These are phyloP conservation scores for Rickenella mellea DNA, from an alignment of 768 basidiomycete species.

Conservation along the genomic window DNA sequence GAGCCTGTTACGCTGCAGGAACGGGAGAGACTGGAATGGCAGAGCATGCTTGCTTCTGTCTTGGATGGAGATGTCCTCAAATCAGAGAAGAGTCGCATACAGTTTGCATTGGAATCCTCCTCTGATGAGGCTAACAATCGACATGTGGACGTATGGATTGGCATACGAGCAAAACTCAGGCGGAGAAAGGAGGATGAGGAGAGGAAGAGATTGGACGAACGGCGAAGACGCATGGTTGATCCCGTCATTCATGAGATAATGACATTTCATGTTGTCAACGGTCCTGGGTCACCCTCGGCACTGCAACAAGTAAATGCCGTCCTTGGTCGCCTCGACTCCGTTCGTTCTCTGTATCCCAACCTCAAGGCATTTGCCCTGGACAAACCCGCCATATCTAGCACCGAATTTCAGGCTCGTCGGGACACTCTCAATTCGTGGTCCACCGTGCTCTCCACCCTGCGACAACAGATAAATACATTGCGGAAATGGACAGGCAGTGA, in stretches of 20 bases:
- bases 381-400: conserved; percentile 58
- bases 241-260: conserved; percentile 76
- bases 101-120: conserved; percentile 62
- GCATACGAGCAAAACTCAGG: conserved; percentile 79
- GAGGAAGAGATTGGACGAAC: conserved; percentile 70
- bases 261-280: conserved; percentile 54
- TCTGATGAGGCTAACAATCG: conserved; percentile 61
- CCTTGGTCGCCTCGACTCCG: conserved; percentile 69
- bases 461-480: conserved; percentile 68
- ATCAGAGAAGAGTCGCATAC: conserved; percentile 90
- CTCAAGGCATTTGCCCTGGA: conserved; percentile 73
- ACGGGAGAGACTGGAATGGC: conserved; percentile 87
- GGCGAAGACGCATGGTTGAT: conserved; percentile 73
- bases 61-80: conserved; percentile 90
- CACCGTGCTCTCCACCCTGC: conserved; percentile 78
- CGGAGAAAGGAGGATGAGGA: conserved; percentile 78
- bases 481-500: conserved; percentile 93
- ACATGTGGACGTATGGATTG: conserved; percentile 76
- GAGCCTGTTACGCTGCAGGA: conserved; percentile 66
- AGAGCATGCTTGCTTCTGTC: conserved; percentile 89
- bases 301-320: conserved; percentile 54
- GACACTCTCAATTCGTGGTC: conserved; percentile 91
- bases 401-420: conserved; percentile 67
- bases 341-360: conserved; percentile 81
- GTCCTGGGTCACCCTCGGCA: conserved; percentile 29